phyloP scores from a whole-genome alignment of 192 early-diverging fungal species.

The Chytriomyces confervae region DNA sequence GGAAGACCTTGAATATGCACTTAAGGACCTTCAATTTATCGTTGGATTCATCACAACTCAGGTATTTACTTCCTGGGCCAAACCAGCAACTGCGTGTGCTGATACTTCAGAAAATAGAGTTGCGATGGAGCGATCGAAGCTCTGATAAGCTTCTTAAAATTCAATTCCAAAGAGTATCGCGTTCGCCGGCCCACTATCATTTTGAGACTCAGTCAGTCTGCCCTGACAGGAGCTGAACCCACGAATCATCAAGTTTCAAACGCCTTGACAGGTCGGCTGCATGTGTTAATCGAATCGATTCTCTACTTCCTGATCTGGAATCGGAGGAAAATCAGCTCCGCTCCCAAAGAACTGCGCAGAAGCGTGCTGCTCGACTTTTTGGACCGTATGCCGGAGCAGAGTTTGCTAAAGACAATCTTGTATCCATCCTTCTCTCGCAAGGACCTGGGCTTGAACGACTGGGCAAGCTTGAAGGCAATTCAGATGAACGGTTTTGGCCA shows the following conservation, averaged over 20 bases:
- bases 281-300: background rate
- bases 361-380: slow-evolving; percentile 6
- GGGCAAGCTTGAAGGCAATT: background rate
- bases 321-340: background rate
- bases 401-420: background rate
- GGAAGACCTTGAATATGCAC: background rate
- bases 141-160: background rate
- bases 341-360: background rate
- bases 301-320: slow-evolving; percentile 10
- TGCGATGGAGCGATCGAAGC: slow-evolving; percentile 13
- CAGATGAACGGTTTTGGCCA: background rate
- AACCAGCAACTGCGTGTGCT: background rate
- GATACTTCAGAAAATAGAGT: slow-evolving; percentile 2
- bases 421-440: background rate
- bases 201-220: too few species aligned
- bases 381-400: background rate
- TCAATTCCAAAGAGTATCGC: background rate
- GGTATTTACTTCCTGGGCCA: background rate
- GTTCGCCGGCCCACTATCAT: background rate
- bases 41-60: background rate
- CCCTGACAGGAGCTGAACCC: too few species aligned
- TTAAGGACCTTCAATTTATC: slow-evolving; percentile 8
- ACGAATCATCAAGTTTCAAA: too few species aligned
- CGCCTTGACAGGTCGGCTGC: too few species aligned
- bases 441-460: background rate